phyloP scores from a whole-genome alignment of 176 grass and related monocot species.

The Cymbopogon citratus region DNA sequence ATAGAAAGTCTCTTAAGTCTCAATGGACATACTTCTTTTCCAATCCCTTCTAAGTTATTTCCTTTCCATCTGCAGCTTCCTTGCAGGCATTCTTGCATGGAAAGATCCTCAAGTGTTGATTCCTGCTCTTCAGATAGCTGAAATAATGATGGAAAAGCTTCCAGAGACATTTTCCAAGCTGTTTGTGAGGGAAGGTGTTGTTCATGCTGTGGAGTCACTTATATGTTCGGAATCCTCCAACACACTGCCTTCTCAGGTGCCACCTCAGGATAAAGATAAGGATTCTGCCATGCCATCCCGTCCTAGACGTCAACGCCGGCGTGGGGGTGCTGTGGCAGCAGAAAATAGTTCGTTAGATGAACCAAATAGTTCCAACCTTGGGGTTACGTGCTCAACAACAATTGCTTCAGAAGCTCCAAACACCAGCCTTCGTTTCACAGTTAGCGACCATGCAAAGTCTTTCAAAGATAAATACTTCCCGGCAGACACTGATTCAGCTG shows the following conservation, averaged over 20 bases:
- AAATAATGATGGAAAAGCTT: constrained; percentile 93
- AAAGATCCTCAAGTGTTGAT: constrained; percentile 92
- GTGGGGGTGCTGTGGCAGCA: constrained; percentile 29
- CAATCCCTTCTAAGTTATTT: constrained; percentile 8
- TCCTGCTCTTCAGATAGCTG: constrained; percentile 86
- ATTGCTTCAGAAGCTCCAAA: constrained; percentile 32
- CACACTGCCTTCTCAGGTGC: constrained; percentile 35
- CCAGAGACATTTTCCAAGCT: constrained; percentile 73
- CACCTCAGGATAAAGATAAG: constrained; percentile 34
- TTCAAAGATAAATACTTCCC: constrained; percentile 83
- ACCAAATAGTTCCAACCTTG: constrained; percentile 41
- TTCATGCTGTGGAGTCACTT: constrained; percentile 79
- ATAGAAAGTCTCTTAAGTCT: background rate
- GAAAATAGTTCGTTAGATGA: constrained; percentile 52
- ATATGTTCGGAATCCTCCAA: constrained; percentile 52
- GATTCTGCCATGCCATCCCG: constrained; percentile 47
- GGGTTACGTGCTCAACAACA: constrained; percentile 26
- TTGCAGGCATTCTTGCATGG: constrained; percentile 92
- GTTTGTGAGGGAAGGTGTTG: constrained; percentile 94
- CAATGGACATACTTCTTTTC: background rate
- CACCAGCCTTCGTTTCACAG: constrained; percentile 53
- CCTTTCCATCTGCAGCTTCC: constrained; percentile 58
- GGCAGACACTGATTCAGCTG: constrained; percentile 43
- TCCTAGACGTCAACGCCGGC: constrained; percentile 61
- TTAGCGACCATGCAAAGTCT: constrained; percentile 58